Base-by-base conservation (phyloP, 225 moss, liverwort and hornwort genomes). In the Polytrichum commune region DNA sequence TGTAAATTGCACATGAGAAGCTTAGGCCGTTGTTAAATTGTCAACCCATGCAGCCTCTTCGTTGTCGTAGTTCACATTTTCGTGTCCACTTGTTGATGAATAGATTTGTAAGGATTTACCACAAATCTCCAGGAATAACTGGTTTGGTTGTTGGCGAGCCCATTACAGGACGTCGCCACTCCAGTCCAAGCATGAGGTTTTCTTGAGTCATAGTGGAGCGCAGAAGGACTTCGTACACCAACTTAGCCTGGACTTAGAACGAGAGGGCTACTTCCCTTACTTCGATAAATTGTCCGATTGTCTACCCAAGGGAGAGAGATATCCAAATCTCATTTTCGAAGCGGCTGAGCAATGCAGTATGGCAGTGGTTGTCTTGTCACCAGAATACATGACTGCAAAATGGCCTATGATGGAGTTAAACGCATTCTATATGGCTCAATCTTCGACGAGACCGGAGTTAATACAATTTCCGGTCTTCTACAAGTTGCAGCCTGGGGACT, bases 361-460 rank as follows among this genome's bases (percentile, higher is more conserved):
- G 63, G 75, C 69, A 75, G 54, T 75, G 9, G 29, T 69, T 2
- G 63, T 75, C 28, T 19, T 75, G 6, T 69, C 63, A 13, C 5
- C 69, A 1, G 68, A 64, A 6, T 69, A 68, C 20, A 62, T 69
- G 46, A 46, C 9, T 19, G 56, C 75, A 29, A 69, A 75, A 55
- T 75, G 69, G 75, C 55, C 75, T 68, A 55, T 75, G 69, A 19
- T 69, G 19, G 75, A 75, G 55, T 26, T 75, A 55, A 19, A 26
- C 18, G 8, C 0, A 32, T 61, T 77, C 26, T 18, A n/a, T 25
- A 7, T 5, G 1, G 13, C 7, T 53, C 53, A 3, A 25, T 20
- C 22, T 5, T 4, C 0, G n/a, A 1, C 4, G 9, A 25, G 18
- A 10, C 1, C 1, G 23, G 32, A 67, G 4, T 16, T 72, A 54